Evolutionary conservation across 352 stramenopile species (phyloP), one percentile per base, ranked within the genome.

Genomic region (Phytopythium mirpurense): DNA sequence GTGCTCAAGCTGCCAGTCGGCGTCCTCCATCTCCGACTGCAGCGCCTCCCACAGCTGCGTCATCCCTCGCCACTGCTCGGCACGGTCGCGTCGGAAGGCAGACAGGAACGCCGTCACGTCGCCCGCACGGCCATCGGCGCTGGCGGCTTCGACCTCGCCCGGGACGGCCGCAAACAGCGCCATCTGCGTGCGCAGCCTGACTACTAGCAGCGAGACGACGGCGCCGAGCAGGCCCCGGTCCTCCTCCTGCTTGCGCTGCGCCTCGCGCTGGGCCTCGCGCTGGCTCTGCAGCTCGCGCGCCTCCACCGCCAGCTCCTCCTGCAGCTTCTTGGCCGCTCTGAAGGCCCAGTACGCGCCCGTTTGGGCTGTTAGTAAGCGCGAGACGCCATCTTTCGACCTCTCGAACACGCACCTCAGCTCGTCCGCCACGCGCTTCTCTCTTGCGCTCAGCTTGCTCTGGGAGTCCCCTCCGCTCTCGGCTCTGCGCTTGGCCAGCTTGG

Each of bases 1-100:
- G 46, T 83, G 68, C 16, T 68, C 42, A 2, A 91, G 58, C 55
- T 86, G 72, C 81, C 81, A 91, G 65, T 91, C 78, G 24, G 57
- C 59, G 38, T 76, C 58, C 34, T 82, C 70, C n/a, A 85, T 46
- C 27, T 75, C 56, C 29, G 74, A 57, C 31, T 68, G 68, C 15
- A 89, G 50, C 5, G 36, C 24, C 53, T 72, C 59, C 81, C 81
- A 91, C 16, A 73, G 57, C 21, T 60, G 34, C 43, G 81, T 63
- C 61, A 84, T 59, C 10, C 51, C 44, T 2, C 63, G 62, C 70
- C 77, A 88, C 34, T 57, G 57, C 5, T 80, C 71, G 2, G 50
- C 49, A 8, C 84, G 48, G 10, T 78, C 57, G 5, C 40, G 41
- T 19, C 68, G 45, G 35, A 73, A 77, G 4, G 32, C 38, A 8